A percentile compares a stretch with the other conserved stretches of the same genome.
phyloP scores from a whole-genome alignment of 192 early-diverging fungal genomes.

The Rhizoclosmatium globosum region DNA sequence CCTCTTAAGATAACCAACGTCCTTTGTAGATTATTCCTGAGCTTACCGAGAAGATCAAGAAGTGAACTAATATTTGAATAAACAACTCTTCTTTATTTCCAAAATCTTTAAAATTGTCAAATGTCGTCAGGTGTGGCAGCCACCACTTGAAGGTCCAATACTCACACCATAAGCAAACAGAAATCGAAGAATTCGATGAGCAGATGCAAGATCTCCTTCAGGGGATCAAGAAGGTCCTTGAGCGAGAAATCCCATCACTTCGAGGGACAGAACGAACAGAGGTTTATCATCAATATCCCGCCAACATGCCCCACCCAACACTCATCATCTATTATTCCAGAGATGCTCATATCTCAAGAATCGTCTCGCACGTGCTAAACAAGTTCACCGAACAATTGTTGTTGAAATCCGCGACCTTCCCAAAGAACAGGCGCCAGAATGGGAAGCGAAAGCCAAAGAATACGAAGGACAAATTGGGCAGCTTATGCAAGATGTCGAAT shows the following conservation, averaged over 20 bases:
- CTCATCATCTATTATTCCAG: conserved; percentile 30
- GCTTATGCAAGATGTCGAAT: conserved; percentile 65
- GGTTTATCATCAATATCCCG: conserved; percentile 25
- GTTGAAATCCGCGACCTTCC: conserved; percentile 60
- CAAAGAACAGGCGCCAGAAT: conserved; percentile 36
- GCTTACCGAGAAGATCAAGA: conserved; percentile 78
- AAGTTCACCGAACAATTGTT: conserved; percentile 58
- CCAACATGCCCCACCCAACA: neutral
- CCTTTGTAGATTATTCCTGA: conserved; percentile 78
- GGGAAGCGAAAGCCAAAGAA: conserved; percentile 55
- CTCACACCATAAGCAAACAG: conserved; percentile 30
- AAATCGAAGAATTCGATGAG: conserved; percentile 69
- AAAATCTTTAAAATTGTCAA: neutral
- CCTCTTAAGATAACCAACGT: neutral
- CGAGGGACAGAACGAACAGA: conserved; percentile 59
- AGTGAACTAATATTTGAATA: conserved; percentile 9
- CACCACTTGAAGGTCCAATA: neutral
- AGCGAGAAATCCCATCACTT: conserved; percentile 56
- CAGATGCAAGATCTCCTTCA: conserved; percentile 62
- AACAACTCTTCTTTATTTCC: neutral
- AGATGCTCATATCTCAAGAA: conserved; percentile 66
- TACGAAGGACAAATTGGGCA: conserved; percentile 56
- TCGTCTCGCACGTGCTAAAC: conserved; percentile 56
- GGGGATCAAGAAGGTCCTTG: conserved; percentile 52
- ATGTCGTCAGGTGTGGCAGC: conserved; percentile 4